Evolutionary conservation across 1,284 basidiomycete species (phyloP).

Genomic region (Cutaneotrichosporon mucoides): DNA sequence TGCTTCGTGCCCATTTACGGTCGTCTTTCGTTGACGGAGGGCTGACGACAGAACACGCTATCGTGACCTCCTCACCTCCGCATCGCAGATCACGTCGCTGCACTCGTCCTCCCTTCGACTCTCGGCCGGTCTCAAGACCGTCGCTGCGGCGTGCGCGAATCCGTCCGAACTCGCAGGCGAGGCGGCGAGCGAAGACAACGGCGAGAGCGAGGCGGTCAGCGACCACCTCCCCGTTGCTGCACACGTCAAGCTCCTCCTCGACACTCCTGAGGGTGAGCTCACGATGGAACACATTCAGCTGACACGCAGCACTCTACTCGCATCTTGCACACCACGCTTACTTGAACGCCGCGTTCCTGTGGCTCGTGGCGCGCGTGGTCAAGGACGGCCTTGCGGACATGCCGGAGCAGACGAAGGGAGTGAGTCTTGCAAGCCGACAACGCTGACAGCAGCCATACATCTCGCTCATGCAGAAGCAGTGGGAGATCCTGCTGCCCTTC

Average conservation of each 20-base stretch:
- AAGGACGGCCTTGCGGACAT: slow-evolving; percentile 39
- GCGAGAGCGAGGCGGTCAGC: slow-evolving; percentile 51
- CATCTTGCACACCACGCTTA: slow-evolving; percentile 72
- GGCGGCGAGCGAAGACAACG: slow-evolving; percentile 15
- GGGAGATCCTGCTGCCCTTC: slow-evolving; percentile 79
- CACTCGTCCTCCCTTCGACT: slow-evolving; percentile 54
- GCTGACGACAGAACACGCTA: slow-evolving; percentile 71
- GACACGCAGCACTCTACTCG: slow-evolving; percentile 61
- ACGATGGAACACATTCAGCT: neutral
- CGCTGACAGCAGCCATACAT: slow-evolving; percentile 46
- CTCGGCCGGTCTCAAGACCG: slow-evolving; percentile 40
- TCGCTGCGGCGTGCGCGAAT: slow-evolving; percentile 35
- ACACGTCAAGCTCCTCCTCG: slow-evolving; percentile 78
- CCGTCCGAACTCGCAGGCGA: slow-evolving; percentile 29
- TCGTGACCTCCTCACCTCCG: slow-evolving; percentile 84
- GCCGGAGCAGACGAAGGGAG: slow-evolving; percentile 31
- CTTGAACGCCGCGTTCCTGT: slow-evolving; percentile 77
- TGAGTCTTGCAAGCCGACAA: slow-evolving; percentile 13
- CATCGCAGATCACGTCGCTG: slow-evolving; percentile 70
- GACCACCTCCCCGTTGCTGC: slow-evolving; percentile 71
- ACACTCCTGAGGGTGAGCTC: slow-evolving; percentile 66
- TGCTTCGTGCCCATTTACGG: no score
- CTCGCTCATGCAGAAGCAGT: slow-evolving; percentile 79
- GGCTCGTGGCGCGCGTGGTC: slow-evolving; percentile 75
- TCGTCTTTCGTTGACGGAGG: no score